Base-by-base conservation (phyloP, 331 rosid species). In the Acacia concinna region DNA sequence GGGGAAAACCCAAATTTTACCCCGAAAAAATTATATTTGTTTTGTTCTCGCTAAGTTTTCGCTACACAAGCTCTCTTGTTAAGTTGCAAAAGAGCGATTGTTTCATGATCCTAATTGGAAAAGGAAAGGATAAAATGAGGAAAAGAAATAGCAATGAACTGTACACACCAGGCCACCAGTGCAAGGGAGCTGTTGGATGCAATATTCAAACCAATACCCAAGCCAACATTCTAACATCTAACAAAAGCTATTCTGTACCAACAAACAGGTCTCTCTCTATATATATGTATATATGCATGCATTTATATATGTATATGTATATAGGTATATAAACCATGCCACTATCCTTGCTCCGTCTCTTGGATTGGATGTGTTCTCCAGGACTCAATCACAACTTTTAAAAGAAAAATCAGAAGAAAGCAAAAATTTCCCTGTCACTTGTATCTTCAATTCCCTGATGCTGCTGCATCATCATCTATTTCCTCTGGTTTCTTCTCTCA, bases 171-270 rank as follows among this genome's bases (percentile, higher is more conserved):
- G n/a, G n/a, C 62, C 17, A 43, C 8, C 57, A 65, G 28, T 1
- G 67, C 84, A 74, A 72, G 51, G 81, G 77, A 78, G 80, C 80
- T 71, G 74, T 75, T 77, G 34, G 78, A 40, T 77, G 78, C 84
- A 87, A 74, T 79, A 74, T 65, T 77, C 82, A 85, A 71, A 74
- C 90, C 86, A 88, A 84, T 44, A 69, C 71, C 64, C 85, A 62
- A 82, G 67, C 64, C 85, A 62, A 84, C 59, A 71, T 82, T 82
- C 87, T 86, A 84, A 69, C 78, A 86, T 81, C 91, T 88, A 82
- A 12, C 79, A 85, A 43, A 38, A 41, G 40, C 89, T 84, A 73
- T 13, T 79, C 80, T 78, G 77, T 78, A 73, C 64, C 71, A 87
- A 66, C 74, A 77, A 59, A 78, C 66, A 80, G 18, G 86, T 68